Base-by-base conservation (phyloP, 148 eudicot species). In the Vaccinium corymbosum region DNA sequence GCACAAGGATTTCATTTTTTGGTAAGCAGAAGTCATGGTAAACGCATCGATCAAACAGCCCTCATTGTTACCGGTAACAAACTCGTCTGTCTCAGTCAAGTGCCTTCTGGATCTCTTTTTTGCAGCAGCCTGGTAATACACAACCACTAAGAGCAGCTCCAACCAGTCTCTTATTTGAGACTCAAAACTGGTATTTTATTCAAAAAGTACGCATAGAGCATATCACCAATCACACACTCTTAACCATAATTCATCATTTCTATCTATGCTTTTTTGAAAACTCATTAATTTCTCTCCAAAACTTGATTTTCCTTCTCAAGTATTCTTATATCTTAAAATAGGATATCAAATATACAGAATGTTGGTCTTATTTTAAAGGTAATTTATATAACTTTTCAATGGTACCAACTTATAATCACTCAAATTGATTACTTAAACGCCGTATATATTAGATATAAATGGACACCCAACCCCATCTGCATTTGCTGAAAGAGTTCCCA, bases 31-130 rank as follows among this genome's bases (percentile, higher is more conserved):
- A 73, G 95, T 87, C 84, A 90, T n/a, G 42, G 94, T 87, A 53
- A 90, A 79, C 4, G 91, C 85, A 86, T 96, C 99, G 85, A 90
- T 62, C 84, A 90, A 85, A 85, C 80, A 82, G 73, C 92, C 92
- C 83, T 96, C 98, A 64, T 87, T 91, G 79, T 88, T 90, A 81
- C 88, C 86, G 48, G 90, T 87, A 81, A 94, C 89, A 87, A 87
- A 96, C 87, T 96, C 99, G 66, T 96, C 99, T 17, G 98, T 94
- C 86, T 96, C 99, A 6, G 88, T 82, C 90, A 94, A 86, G 88
- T 94, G 99, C 87, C 95, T 89, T 87, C 90, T 93, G 35, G 97
- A 91, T 88, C 98, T 92, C 91, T 94, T 94, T 80, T 92, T 94
- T 29, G 99, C 94, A 89, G 99, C 99, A 86, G 88, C 97, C 99